Conservation (phyloP, 345 rosid genomes). For the Corchorus capsularis region DNA sequence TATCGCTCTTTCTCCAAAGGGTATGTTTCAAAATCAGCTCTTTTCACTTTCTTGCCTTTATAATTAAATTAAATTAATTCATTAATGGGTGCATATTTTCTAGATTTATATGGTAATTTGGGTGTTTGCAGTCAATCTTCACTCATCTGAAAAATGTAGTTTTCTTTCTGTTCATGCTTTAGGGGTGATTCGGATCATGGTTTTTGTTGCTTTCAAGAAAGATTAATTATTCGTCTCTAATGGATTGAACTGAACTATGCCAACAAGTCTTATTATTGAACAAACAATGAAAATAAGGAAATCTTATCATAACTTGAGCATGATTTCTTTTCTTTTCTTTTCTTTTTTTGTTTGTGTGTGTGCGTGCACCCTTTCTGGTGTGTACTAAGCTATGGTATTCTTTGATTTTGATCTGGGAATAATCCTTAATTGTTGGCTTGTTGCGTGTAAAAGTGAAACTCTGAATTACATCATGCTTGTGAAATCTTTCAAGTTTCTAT, state of each 20-base stretch:
- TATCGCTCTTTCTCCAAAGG: not conserved
- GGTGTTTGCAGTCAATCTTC: not conserved
- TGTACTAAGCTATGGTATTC: not conserved
- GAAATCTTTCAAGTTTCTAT: not conserved
- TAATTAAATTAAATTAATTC: not conserved
- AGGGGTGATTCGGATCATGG: constrained; percentile 3
- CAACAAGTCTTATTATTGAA: not conserved
- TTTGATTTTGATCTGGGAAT: constrained; percentile 8
- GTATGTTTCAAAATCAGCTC: not conserved
- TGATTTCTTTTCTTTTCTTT: not conserved
- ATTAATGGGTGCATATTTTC: not conserved
- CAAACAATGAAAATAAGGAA: not conserved
- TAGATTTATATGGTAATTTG: not conserved
- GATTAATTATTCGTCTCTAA: not conserved
- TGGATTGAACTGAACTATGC: not conserved
- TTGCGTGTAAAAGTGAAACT: too few relatives aligned
- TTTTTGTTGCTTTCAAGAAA: not conserved
- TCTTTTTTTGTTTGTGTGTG: too few relatives aligned
- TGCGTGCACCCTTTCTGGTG: not conserved
- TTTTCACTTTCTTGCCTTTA: not conserved
- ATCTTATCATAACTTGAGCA: not conserved
- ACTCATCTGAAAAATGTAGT: not conserved
- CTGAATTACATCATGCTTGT: not conserved
- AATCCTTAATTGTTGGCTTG: not conserved
- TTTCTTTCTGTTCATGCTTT: not conserved